These are phyloP conservation scores for Volvox africanus DNA, from an alignment of 139 green algal genomes.

Conservation along the genomic window DNA sequence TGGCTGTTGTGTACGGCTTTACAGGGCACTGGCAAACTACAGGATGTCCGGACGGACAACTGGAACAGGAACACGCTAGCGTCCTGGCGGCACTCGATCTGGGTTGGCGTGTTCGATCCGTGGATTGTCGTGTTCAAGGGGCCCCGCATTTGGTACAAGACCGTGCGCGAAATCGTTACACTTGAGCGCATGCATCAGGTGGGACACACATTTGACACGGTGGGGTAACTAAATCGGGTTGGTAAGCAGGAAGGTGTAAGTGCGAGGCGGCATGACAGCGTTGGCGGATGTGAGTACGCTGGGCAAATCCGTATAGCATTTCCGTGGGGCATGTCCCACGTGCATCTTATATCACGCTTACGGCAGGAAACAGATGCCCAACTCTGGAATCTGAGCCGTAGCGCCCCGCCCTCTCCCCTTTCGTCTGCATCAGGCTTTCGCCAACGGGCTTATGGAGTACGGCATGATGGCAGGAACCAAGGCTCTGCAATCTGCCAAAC, in stretches of 20 bases:
- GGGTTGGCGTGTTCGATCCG: slow-evolving; percentile 93
- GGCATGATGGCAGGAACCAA: slow-evolving; percentile 74
- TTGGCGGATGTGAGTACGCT: too few relatives aligned
- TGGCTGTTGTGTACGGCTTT: too few relatives aligned
- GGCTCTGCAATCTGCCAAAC: not conserved
- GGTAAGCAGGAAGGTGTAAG: too few relatives aligned
- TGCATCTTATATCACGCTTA: too few relatives aligned
- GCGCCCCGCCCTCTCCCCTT: not conserved
- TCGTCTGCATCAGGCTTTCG: slow-evolving; percentile 60
- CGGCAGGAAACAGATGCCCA: too few relatives aligned
- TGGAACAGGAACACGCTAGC: slow-evolving; percentile 90
- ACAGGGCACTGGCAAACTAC: slow-evolving; percentile 76
- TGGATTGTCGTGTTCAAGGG: slow-evolving; percentile 94
- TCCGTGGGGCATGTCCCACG: too few relatives aligned
- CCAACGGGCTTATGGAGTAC: slow-evolving; percentile 77
- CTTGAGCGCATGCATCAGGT: slow-evolving; percentile 94
- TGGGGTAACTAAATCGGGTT: too few relatives aligned
- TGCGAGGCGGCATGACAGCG: too few relatives aligned
- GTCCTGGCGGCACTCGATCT: slow-evolving; percentile 94
- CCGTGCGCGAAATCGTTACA: slow-evolving; percentile 90
- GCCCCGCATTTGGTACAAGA: slow-evolving; percentile 88
- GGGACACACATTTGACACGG: too few relatives aligned
- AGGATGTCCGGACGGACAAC: slow-evolving; percentile 74
- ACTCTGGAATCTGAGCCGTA: too few relatives aligned
- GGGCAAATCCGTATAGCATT: too few relatives aligned